A percentile compares a stretch with the other conserved stretches of the same genome.
Evolutionary conservation across 495 filamentous ascomycete species (phyloP).

Genomic region (Viridothelium virens): DNA sequence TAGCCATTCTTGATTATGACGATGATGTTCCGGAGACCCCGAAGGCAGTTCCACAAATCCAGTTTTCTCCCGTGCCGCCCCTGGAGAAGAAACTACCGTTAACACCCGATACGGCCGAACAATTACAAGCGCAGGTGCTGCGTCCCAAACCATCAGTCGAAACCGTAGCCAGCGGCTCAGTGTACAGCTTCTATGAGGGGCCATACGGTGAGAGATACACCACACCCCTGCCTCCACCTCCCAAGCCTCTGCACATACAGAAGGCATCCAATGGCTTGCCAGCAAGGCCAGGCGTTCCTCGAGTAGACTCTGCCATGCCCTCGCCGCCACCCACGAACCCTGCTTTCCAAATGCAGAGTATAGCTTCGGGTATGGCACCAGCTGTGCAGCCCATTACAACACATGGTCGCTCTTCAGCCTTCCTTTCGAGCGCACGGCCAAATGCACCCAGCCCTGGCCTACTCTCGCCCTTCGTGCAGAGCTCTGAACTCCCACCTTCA

Average conservation of each 20-base stretch:
- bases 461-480: neutral
- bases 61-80: neutral
- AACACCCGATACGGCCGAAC: neutral
- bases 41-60: neutral
- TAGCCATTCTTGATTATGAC: neutral
- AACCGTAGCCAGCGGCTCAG: neutral
- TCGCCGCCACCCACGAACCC: neutral
- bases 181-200: constrained; percentile 6
- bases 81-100: neutral
- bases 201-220: neutral
- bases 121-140: neutral
- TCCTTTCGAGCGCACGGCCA: neutral
- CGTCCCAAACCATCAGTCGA: neutral
- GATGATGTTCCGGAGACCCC: neutral
- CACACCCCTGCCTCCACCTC: neutral
- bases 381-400: too few species aligned
- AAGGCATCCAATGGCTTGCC: neutral
- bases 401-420: neutral
- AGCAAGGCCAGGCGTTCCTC: neutral
- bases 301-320: neutral
- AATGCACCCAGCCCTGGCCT: neutral
- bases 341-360: neutral
- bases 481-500: neutral
- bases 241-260: neutral
- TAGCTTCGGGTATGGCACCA: neutral